Base-by-base conservation (phyloP, 2,329 filamentous ascomycete genomes). In the Talaromyces marneffei region DNA sequence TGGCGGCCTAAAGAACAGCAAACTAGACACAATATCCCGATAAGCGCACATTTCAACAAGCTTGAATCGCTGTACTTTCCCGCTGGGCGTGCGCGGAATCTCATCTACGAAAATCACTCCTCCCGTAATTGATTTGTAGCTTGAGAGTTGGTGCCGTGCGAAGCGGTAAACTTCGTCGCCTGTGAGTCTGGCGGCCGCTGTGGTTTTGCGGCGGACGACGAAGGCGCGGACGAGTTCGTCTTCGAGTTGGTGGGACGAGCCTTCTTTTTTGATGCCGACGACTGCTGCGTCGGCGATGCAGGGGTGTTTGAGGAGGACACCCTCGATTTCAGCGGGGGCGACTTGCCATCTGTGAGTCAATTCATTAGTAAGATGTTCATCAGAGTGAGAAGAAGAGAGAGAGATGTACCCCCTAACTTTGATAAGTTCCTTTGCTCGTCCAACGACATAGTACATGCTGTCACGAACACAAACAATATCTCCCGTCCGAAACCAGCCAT, bases 61-160 rank as follows among this genome's bases (percentile, higher is more conserved):
- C 61, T 71, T 75, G 68, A 74, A 75, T 7, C 77, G 71, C 62
- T 78, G 72, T 55, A 82, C 80, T 69, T 83, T 83, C 14, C 80
- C 80, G 61, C 79, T 80, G 0, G 78, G 71, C 2, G 78, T 79
- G 52, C 79, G 78, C 4, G 80, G 80, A 35, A 83, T 79, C 29
- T 76, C 70, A 48, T 80, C 75, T 14, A 82, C 75, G 58, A 82
- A 82, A 23, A 77, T 66, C 8, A 82, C 74, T 0, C 79, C 79
- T 5, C 78, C 77, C 8, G 78, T 78, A 0, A 82, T 66, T 2
- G 72, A 71, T 63, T 82, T 82, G 70, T 81, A 82, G 57, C 75
- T 77, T 7, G 79, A 78, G 25, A 83, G 70, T 50, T 74, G 74
- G 1, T 65, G 61, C 12, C 72, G 70, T 12, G 78, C 69, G 62